phyloP scores from a whole-genome alignment of 2,329 filamentous ascomycete genomes.

The Aspergillus eucalypticola region DNA sequence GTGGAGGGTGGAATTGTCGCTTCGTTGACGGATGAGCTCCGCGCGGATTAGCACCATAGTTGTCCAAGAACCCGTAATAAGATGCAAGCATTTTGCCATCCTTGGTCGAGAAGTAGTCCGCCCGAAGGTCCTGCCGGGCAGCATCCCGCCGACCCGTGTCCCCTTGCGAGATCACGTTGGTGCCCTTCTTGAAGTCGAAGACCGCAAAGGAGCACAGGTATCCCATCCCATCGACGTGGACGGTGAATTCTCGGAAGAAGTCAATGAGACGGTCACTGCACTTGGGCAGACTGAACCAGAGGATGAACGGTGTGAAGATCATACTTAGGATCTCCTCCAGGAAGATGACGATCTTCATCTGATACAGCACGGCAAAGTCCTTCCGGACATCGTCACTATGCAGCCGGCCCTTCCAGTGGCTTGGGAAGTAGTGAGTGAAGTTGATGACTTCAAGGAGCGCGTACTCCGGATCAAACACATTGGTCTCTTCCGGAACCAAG shows the following conservation, averaged over 20 bases:
- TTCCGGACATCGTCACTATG: conserved; percentile 90
- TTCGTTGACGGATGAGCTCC: conserved; percentile 52
- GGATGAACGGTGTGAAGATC: conserved; percentile 83
- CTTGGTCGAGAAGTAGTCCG: conserved; percentile 92
- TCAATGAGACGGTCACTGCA: conserved; percentile 93
- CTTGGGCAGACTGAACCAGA: conserved; percentile 81
- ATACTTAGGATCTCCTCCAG: conserved; percentile 90
- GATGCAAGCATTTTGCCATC: conserved; percentile 99
- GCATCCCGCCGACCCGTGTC: conserved; percentile 32
- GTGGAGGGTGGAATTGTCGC: conserved; percentile 71
- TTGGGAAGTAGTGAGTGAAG: conserved; percentile 88
- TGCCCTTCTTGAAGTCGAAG: conserved; percentile 90
- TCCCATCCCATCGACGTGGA: conserved; percentile 93
- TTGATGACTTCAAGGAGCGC: conserved; percentile 86
- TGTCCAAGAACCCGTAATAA: conserved; percentile 91
- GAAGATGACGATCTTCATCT: conserved; percentile 89
- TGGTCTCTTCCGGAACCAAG: conserved; percentile 80
- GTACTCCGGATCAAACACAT: conserved; percentile 88
- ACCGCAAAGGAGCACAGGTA: conserved; percentile 97
- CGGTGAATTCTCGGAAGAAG: conserved; percentile 96
- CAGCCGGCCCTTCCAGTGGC: conserved; percentile 84
- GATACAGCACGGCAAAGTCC: conserved; percentile 88
- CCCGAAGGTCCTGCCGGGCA: conserved; percentile 65
- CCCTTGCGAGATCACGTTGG: conserved; percentile 55
- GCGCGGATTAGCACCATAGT: conserved; percentile 76